phyloP scores from a whole-genome alignment of 495 filamentous ascomycete species.

The Stereocaulon alpinum region DNA sequence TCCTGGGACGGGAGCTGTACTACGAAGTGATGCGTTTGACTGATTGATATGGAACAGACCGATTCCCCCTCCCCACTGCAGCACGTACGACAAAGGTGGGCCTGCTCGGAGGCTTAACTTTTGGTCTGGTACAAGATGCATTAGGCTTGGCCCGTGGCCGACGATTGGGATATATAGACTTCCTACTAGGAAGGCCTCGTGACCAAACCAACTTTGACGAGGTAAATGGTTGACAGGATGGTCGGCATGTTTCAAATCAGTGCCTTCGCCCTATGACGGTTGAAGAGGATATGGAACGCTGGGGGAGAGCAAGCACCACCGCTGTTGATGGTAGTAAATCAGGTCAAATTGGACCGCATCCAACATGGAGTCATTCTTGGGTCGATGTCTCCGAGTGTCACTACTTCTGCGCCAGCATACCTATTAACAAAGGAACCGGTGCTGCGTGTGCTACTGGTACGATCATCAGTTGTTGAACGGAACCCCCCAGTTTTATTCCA shows the following conservation, averaged over 20 bases:
- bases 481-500: not conserved
- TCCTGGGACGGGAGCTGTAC: not conserved
- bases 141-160: conserved; percentile 55
- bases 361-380: no score
- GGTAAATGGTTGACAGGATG: not conserved
- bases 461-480: not conserved
- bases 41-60: conserved; percentile 41
- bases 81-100: conserved; percentile 77
- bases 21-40: not conserved
- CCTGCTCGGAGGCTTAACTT: conserved; percentile 63
- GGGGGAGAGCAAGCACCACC: no score
- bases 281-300: not conserved
- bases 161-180: conserved; percentile 61
- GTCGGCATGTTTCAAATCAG: no score
- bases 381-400: no score
- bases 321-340: no score
- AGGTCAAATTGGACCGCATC: no score
- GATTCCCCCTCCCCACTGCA: conserved; percentile 69
- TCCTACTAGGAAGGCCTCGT: conserved; percentile 35
- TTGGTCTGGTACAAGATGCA: conserved; percentile 71
- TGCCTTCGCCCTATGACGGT: not conserved
- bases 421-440: no score
- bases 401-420: no score
- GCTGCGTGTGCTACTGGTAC: not conserved
- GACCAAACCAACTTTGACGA: not conserved